Evolutionary conservation across 139 green algal genomes (phyloP).

Genomic region (Tetradesmus lagerheimii): DNA sequence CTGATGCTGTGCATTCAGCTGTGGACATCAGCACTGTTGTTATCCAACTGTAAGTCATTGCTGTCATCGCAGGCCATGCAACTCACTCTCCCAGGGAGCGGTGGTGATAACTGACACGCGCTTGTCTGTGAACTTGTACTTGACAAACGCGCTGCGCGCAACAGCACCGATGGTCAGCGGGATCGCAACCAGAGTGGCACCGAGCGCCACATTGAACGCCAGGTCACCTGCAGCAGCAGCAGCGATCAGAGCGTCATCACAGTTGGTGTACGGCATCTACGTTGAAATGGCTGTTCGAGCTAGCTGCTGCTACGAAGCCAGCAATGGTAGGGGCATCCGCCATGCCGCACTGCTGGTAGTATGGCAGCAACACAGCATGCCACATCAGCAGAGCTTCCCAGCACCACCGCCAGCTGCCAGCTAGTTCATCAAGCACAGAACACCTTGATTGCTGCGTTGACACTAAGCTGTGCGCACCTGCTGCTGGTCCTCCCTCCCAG

Average conservation of each 20-base stretch:
- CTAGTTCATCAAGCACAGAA: too few relatives aligned
- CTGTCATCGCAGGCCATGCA: background rate
- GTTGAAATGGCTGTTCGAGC: too few relatives aligned
- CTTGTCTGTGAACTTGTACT: slow-evolving; percentile 91
- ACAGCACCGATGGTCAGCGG: slow-evolving; percentile 86
- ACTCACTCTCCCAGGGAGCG: slow-evolving; percentile 89
- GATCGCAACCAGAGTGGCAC: slow-evolving; percentile 86
- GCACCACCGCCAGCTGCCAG: too few relatives aligned
- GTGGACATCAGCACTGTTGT: background rate
- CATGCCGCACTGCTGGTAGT: too few relatives aligned
- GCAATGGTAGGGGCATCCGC: too few relatives aligned
- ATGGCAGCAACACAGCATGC: too few relatives aligned
- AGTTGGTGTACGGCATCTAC: too few relatives aligned
- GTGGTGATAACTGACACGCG: slow-evolving; percentile 81
- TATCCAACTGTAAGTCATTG: background rate
- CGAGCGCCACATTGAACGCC: slow-evolving; percentile 85
- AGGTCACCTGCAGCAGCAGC: slow-evolving; percentile 75
- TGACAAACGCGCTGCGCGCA: slow-evolving; percentile 84
- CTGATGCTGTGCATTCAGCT: too few relatives aligned
- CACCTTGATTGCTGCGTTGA: too few relatives aligned
- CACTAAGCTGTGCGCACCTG: slow-evolving; percentile 42
- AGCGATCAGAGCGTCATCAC: background rate
- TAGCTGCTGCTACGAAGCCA: too few relatives aligned
- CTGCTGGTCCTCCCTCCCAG: slow-evolving; percentile 63
- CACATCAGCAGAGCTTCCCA: too few relatives aligned